phyloP scores from a whole-genome alignment of 192 early-diverging fungal genomes.

The Glomus cerebriforme region DNA sequence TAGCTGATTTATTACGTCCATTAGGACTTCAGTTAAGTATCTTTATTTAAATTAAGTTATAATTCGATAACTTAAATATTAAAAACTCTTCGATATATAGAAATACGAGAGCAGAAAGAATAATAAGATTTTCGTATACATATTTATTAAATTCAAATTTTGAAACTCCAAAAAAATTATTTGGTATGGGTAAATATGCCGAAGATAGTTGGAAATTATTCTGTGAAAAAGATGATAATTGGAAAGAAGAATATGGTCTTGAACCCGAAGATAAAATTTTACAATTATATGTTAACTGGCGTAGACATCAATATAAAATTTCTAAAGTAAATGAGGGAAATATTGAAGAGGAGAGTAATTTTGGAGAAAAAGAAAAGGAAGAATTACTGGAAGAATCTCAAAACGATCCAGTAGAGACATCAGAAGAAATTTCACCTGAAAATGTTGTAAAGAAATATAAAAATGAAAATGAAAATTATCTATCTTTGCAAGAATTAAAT shows the following conservation, averaged over 20 bases:
- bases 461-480: background rate
- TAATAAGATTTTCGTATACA: slow-evolving; percentile 24
- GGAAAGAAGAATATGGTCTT: slow-evolving; percentile 15
- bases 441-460: background rate
- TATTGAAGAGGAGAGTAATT: background rate
- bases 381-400: too few relatives aligned
- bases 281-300: slow-evolving; percentile 23
- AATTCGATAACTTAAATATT: background rate
- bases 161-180: slow-evolving; percentile 17
- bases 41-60: background rate
- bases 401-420: background rate
- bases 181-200: slow-evolving; percentile 34
- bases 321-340: background rate
- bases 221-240: slow-evolving; percentile 29
- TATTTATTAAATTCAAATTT: slow-evolving; percentile 25
- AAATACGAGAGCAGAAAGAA: slow-evolving; percentile 21
- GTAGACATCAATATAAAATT: slow-evolving; percentile 5
- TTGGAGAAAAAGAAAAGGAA: too few relatives aligned
- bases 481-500: background rate
- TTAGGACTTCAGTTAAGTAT: slow-evolving; percentile 32
- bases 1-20: slow-evolving; percentile 18
- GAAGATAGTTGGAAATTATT: slow-evolving; percentile 34
- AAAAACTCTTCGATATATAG: background rate
- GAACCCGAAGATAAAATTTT: slow-evolving; percentile 27
- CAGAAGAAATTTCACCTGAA: background rate